Conservation (phyloP, 257 asterid genomes). For the Datura wrightii region DNA sequence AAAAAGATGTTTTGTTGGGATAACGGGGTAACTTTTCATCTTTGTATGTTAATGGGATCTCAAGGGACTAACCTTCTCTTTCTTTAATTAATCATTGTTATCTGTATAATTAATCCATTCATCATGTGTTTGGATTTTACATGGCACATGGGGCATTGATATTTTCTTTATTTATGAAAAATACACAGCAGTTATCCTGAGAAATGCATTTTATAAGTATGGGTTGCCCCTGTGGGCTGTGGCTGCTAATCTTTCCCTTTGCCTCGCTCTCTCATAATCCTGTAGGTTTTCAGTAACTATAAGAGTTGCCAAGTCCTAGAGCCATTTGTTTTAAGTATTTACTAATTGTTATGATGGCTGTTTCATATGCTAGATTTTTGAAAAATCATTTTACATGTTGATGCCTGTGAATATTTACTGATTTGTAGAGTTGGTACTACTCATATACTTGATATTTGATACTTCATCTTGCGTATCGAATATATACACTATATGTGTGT, state of each 20-base stretch:
- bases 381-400: not conserved
- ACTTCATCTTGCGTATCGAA: not conserved
- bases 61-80: not conserved
- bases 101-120: not conserved
- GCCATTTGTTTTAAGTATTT: not conserved
- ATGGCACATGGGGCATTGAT: not conserved
- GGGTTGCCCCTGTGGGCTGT: not conserved
- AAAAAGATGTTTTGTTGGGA: slow-evolving; percentile 23
- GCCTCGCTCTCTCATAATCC: slow-evolving; percentile 2
- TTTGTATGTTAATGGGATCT: slow-evolving; percentile 11
- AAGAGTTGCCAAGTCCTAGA: not conserved
- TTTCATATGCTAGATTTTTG: slow-evolving; percentile 2
- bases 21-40: not conserved
- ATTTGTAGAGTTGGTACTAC: not conserved
- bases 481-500: too few species aligned
- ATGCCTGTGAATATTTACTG: slow-evolving; percentile 14
- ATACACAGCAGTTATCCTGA: not conserved
- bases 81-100: slow-evolving; percentile 2
- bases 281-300: slow-evolving; percentile 13
- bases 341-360: not conserved
- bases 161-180: not conserved
- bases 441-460: slow-evolving; percentile 12
- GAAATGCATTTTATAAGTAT: not conserved
- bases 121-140: not conserved
- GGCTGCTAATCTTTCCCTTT: slow-evolving; percentile 2